Evolutionary conservation across 352 stramenopile species (phyloP), one percentile per base, ranked within the genome.

Genomic region (Globisporangium lucens): DNA sequence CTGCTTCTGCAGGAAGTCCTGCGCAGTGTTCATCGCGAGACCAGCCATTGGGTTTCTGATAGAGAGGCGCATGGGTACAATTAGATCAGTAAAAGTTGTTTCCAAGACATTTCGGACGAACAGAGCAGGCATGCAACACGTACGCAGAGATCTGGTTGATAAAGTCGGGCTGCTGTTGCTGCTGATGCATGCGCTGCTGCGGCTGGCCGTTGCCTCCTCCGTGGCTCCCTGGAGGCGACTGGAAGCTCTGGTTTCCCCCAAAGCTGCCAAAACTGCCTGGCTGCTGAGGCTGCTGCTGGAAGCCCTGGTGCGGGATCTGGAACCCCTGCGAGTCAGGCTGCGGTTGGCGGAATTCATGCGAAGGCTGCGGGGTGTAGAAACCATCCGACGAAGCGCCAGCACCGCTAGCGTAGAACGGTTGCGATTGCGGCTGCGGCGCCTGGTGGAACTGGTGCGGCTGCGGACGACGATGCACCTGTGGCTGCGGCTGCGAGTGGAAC

Each of bases 41-140:
- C 84, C 88, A 30, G 88, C 88, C 88, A 95, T 93, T 22, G 88
- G 88, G 61, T 95, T 95, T 63, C 88, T 95, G 33, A 49, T 30
- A 29, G 17, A 61, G 43, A 10, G 17, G 20, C 8, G 43, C 17
- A 46, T 46, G 27, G 20, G 27, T 38, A 58, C 52, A 58, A 38
- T 29, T 17, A 46, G 29, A 61, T n/a, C 13, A 27, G 10, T 61
- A 7, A 46, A 17, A 46, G 4, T 15, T 5, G 12, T 10, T 58
- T n/a, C 53, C 7, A 73, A n/a, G 15, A 41, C 12, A 24, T 9
- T 17, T 22, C 20, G 15, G 20, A 12, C 3, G 9, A 20, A 9
- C 56, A 55, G 6, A 59, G 38, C 22, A 20, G 69, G 13, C 49
- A 63, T 66, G n/a, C n/a, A 47, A 35, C 10, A 61, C 55, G 6